A percentile compares a stretch with the other conserved stretches of the same genome.
Evolutionary conservation across 441 rosid genomes (phyloP).

Genomic region (Populus hybrid): DNA sequence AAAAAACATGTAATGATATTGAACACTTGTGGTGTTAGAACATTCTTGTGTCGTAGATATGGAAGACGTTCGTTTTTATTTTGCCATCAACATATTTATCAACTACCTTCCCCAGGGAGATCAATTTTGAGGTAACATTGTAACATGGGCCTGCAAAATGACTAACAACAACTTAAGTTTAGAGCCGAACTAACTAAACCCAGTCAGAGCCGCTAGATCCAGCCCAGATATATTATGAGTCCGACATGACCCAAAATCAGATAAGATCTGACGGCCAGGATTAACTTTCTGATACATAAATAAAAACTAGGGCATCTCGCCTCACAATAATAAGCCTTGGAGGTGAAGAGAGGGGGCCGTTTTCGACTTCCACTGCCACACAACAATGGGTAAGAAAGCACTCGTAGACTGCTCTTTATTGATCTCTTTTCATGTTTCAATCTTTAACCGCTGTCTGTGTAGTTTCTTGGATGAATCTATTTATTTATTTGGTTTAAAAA

Average conservation of each 20-base stretch:
- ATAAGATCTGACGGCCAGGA: not conserved
- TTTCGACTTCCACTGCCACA: not conserved
- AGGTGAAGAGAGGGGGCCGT: not conserved
- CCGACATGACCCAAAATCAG: not conserved
- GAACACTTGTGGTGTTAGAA: no score
- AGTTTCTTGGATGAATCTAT: not conserved
- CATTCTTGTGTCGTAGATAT: no score
- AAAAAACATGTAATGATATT: no score
- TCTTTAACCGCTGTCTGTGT: not conserved
- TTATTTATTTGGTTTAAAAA: not conserved
- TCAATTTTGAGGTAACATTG: no score
- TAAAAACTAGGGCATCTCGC: not conserved
- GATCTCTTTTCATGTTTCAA: not conserved
- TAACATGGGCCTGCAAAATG: not conserved
- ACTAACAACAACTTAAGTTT: not conserved
- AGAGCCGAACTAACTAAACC: not conserved
- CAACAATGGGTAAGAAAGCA: not conserved
- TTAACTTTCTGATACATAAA: not conserved
- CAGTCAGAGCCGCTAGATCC: not conserved
- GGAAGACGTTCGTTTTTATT: no score
- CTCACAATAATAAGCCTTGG: not conserved
- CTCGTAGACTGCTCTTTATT: not conserved
- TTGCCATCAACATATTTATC: no score
- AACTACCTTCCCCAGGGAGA: no score
- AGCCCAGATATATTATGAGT: not conserved